Evolutionary conservation across 345 rosid genomes (phyloP).

Genomic region (Pistacia integerrima): DNA sequence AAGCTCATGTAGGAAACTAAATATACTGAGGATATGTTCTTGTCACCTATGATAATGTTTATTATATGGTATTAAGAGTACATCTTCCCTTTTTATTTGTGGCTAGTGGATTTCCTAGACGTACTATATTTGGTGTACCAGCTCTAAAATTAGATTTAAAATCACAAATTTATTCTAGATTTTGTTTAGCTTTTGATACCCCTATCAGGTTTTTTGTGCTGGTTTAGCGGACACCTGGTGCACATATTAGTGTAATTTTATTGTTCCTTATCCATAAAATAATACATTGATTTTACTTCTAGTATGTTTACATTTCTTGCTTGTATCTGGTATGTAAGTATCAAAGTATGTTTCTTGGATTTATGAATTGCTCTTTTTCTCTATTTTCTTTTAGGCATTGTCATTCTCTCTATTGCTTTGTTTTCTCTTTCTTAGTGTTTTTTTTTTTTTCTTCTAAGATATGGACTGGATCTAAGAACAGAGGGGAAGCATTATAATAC

Average conservation of each 20-base stretch:
- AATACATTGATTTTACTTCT: no score
- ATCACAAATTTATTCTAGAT: neutral
- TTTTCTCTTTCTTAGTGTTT: no score
- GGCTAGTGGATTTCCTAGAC: neutral
- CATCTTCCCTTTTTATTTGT: neutral
- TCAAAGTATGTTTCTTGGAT: neutral
- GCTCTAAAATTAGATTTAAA: neutral
- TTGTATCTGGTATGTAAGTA: neutral
- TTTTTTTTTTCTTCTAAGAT: no score
- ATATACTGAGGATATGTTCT: neutral
- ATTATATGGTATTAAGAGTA: neutral
- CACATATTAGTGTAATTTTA: no score
- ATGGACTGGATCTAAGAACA: neutral
- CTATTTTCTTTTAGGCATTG: neutral
- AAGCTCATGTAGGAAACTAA: neutral
- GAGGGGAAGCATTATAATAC: neutral
- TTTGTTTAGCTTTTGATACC: no score
- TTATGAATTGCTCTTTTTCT: neutral
- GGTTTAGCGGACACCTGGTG: no score
- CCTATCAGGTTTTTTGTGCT: no score
- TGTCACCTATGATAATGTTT: neutral
- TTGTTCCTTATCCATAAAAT: no score
- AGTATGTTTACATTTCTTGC: no score
- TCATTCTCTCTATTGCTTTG: neutral
- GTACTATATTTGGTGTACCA: neutral